Evolutionary conservation across 345 rosid species (phyloP), one percentile per base, ranked within the genome.

Genomic region (Hibiscus syriacus): DNA sequence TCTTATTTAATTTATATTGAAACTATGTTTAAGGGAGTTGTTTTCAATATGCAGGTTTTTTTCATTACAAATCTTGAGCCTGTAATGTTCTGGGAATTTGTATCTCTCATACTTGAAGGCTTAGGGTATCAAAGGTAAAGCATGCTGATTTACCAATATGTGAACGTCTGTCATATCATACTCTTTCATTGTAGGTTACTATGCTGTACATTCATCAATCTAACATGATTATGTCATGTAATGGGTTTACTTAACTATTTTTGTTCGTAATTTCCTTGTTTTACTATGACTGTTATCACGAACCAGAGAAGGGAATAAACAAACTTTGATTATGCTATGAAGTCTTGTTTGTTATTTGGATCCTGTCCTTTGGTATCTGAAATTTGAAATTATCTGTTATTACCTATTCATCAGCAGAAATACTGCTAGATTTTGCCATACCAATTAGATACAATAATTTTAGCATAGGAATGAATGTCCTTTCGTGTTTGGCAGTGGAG

Each of bases 51-150:
- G 80, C 75, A 94, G 98, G 96, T 86, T 29, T 94, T 90, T 75
- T 89, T 91, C 70, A 85, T 94, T 80, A 94, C 97, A 4, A 87
- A 94, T 82, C 79, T 78, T 8, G 80, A 91, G 80, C 96, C 92
- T 10, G 61, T 87, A 69, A 85, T 70, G 78, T 91, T 89, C 72
- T 89, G 89, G 95, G 88, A 86, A 52, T 91, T 91, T 75, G 82
- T 87, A 9, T 84, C 92, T 57, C 70, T 72, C 53, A 68, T 91
- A 56, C 74, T 87, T 67, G 90, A 82, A 80, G 90, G 92, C 78
- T 68, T 94, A 83, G 90, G 91, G 55, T 91, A 87, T 80, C 86
- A 84, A 74, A 86, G 99, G 99, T 94, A 79, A 73, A 59, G 66
- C 70, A 20, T 50, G 56, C 45, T 50, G 53, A 32, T 64, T 68